Evolutionary conservation across 2,329 filamentous ascomycete species (phyloP), one percentile per base, ranked within the genome.

Genomic region (Botryosphaeria dothidea): DNA sequence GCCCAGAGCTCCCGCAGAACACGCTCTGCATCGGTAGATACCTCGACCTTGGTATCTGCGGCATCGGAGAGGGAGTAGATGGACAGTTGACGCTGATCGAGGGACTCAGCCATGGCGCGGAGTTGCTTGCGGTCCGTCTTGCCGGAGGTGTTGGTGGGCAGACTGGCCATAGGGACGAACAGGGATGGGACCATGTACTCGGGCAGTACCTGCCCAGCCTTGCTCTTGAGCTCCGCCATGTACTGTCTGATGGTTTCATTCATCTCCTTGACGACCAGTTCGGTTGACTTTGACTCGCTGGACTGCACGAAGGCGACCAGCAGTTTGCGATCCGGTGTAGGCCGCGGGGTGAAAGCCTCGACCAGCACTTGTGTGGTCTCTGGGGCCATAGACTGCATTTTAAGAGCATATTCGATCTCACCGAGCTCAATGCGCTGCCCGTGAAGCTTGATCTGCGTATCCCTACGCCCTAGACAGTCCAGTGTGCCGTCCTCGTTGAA

Each of bases 111-210:
- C 31, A 45, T 19, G 3, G 15, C 41, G 1, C 41, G 41, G 66
- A 46, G 61, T 43, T 29, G 61, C 52, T 34, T 65, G 9, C 43
- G 23, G 61, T 78, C 75, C n/a, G 75, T 68, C 66, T 80, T 80
- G 7, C 71, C 78, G 4, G 77, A 78, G 3, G 71, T 71, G 4
- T 72, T 73, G 38, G 73, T 69, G 0, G 77, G 78, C 17, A 80
- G 68, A 48, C 70, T 71, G 27, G 67, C 67, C 3, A 80, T 56
- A 0, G 76, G 75, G 45, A 80, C 74, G 64, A 76, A 79, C 1
- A 75, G 67, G 17, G 73, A 73, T 8, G 79, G 79, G 56, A 79
- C 74, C 78, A 81, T 78, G 66, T 75, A 75, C 31, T 71, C 67
- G 0, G 78, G 77, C 13, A 80, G 56, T 3, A 56, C 34, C 25